Base-by-base conservation (phyloP, 345 rosid genomes). In the Mercurialis annua region DNA sequence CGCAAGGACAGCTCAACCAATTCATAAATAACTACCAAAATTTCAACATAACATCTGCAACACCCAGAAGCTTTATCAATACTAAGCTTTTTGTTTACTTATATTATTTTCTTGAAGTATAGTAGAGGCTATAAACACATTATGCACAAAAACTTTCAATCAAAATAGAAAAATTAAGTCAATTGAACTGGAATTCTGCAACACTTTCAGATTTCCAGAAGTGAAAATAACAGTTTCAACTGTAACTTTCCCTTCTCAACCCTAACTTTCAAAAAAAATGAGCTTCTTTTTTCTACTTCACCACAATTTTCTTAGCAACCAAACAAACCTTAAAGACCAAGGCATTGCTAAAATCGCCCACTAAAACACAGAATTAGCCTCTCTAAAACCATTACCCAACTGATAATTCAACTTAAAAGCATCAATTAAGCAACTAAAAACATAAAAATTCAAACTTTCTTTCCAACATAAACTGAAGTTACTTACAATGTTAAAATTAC, bases 51-150 rank as follows among this genome's bases (percentile, higher is more conserved):
- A 40, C 6, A 40, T 17, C 74, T 62, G 56, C 68, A 72, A n/a
- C 16, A 30, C 20, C 59, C 49, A 42, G 17, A n/a, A 58, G 59
- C 76, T 34, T 59, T 1, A 66, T 42, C 70, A n/a, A 67, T 68
- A 66, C n/a, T 10, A 21, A 33, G 49, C 38, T 27, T 8, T 38
- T 21, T 64, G 27, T 3, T 47, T 8, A 42, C n/a, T 20, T 16
- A 14, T 6, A 59, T 20, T 29, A 2, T 54, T 64, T 59, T 66
- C 63, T 44, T 53, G 31, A 42, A 26, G 33, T 36, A 46, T 16
- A 26, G 51, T 43, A 61, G 26, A 24, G 36, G 18, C 49, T 10
- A 24, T 5, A 44, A 2, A n/a, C n/a, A n/a, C n/a, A n/a, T n/a
- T n/a, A n/a, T n/a, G n/a, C n/a, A n/a, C n/a, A n/a, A n/a, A n/a